phyloP scores from a whole-genome alignment of 371 early-diverging fungal species.

The Syncephalastrum contaminatum region DNA sequence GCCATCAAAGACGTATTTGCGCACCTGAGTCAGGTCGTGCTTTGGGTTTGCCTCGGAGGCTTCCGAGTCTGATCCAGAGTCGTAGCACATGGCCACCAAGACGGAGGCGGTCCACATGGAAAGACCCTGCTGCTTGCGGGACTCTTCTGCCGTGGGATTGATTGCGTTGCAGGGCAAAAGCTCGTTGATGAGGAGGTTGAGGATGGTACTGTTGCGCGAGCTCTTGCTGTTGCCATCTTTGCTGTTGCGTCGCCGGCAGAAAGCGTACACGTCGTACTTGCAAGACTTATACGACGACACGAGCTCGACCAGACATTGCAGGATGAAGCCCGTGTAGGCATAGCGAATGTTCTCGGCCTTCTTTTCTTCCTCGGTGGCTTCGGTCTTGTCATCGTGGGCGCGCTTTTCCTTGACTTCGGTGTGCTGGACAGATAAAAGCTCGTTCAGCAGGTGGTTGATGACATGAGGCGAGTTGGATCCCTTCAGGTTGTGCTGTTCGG shows the following conservation, averaged over 20 bases:
- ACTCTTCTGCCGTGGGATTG: conserved; percentile 46
- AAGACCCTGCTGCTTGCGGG: conserved; percentile 61
- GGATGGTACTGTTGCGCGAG: conserved; percentile 27
- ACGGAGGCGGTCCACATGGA: conserved; percentile 67
- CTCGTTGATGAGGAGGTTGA: conserved; percentile 61
- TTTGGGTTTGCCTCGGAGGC: conserved; percentile 47
- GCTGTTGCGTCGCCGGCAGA: conserved; percentile 53
- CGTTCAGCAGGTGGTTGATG: conserved; percentile 37
- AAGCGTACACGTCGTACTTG: conserved; percentile 70
- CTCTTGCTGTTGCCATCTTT: conserved; percentile 34
- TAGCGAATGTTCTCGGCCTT: conserved; percentile 40
- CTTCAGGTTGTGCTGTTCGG: conserved; percentile 1
- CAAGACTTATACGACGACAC: conserved; percentile 83
- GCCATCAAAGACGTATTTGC: conserved; percentile 68
- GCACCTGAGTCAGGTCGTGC: conserved; percentile 61
- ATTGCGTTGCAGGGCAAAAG: conserved; percentile 61
- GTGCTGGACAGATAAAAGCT: conserved; percentile 29
- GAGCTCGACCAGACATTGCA: conserved; percentile 87
- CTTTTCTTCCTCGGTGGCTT: conserved; percentile 16
- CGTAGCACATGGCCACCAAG: conserved; percentile 59
- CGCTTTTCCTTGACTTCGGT: conserved; percentile 19
- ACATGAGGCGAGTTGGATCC: conserved; percentile 30
- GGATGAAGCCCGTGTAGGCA: conserved; percentile 77
- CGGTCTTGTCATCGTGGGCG: conserved; percentile 10
- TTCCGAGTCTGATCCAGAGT: conserved; percentile 30